A percentile compares a stretch with the other conserved stretches of the same genome.
These are phyloP conservation scores for Myriosclerotinia curreyana DNA, from an alignment of 2,329 filamentous ascomycete genomes.

Conservation along the genomic window DNA sequence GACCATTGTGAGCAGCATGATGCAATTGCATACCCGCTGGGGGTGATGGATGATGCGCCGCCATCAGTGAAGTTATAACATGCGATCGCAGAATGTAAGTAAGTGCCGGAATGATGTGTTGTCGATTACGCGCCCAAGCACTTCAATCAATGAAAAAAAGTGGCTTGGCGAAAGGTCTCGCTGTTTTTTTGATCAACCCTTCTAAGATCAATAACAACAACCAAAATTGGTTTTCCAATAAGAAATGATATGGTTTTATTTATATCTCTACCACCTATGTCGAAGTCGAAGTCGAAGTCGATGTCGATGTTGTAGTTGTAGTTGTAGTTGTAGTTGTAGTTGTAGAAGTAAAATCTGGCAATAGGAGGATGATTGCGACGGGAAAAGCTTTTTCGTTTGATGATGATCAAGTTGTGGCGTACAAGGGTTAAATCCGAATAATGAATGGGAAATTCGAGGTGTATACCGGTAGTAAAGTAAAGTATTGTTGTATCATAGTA, in stretches of 20 bases:
- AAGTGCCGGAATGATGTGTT: slow-evolving; percentile 12
- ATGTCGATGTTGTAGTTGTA: no score
- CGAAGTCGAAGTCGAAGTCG: not conserved
- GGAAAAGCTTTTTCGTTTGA: slow-evolving; percentile 16
- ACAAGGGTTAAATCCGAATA: slow-evolving; percentile 1
- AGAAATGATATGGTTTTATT: not conserved
- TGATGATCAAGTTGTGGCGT: not conserved
- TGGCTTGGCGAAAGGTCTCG: slow-evolving; percentile 7
- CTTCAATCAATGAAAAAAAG: slow-evolving; percentile 10
- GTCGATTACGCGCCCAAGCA: slow-evolving; percentile 22
- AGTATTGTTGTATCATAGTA: no score
- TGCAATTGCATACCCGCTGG: slow-evolving; percentile 57
- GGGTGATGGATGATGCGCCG: slow-evolving; percentile 39
- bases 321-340: no score
- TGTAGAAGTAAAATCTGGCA: no score
- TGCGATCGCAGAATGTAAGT: slow-evolving; percentile 12
- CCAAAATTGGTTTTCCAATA: slow-evolving; percentile 2
- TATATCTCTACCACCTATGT: not conserved
- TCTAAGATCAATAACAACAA: slow-evolving; percentile 12
- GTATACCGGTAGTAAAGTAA: no score
- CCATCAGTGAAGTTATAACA: slow-evolving; percentile 31
- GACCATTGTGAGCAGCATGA: slow-evolving; percentile 32
- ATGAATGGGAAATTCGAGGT: not conserved
- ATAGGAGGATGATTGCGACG: not conserved
- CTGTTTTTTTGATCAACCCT: not conserved